Base-by-base conservation (phyloP, 2,329 filamentous ascomycete species). In the Scytalidium lignicola region DNA sequence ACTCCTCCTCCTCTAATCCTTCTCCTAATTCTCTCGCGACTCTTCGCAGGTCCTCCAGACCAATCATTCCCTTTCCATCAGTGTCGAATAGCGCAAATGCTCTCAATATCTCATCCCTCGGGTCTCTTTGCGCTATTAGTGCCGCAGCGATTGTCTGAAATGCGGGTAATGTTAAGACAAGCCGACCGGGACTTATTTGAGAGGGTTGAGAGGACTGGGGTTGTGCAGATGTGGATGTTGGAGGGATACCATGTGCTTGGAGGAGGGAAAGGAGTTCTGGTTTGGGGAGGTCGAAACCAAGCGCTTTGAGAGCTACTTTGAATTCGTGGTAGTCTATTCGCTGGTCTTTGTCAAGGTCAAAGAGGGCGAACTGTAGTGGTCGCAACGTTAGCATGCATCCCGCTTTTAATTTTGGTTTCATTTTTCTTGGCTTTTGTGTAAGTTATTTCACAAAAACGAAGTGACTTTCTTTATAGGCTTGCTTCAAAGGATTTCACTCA, bases 251-350 rank as follows among this genome's bases (percentile, higher is more conserved):
- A 67, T 93, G 84, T n/a, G 82, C 78, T 51, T 89, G 86, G 52
- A 99, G 79, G 54, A 95, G 82, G 42, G 79, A 74, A 61, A 92
- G 85, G 52, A 96, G 90, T 60, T 95, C 90, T 54, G 83, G 75
- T 68, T 96, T 96, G 51, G 89, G 80, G 44, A 96, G 76, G 62
- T 95, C 90, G 73, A 97, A 97, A 56, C 93, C 93, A 1, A 99
- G 83, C 3, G 93, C 93, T 67, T 95, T 93, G 62, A 97, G 85
- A 52, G 92, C 90, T 71, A 97, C 93, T 70, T 93, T 92, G 67
- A 97, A 88, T 72, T 99, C 93, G 73, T 97, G 93, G 75, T 96
- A 97, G 74, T 97, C 92, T 65, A 99, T 89, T 69, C 88, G 84
- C 43, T 85, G 81, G 72, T 97, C 91, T 67, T 95, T 92, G 76